Base-by-base conservation (phyloP, 1,139 yeast genomes). In the Suhomyces bribrorum region DNA sequence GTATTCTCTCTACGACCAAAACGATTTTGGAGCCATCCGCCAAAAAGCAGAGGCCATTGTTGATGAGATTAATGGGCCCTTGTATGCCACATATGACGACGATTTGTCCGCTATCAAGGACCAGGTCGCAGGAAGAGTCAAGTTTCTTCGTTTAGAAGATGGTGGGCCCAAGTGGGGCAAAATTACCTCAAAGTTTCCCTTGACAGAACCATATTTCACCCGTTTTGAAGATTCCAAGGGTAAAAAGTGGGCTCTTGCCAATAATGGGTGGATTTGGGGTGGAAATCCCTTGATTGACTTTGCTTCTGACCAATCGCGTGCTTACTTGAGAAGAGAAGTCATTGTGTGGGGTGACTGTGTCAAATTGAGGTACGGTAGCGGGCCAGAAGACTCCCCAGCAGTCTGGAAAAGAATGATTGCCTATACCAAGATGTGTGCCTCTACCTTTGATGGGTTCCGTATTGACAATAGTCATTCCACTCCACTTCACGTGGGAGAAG, bases 201-300 rank as follows among this genome's bases (percentile, higher is more conserved):
- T 92, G 34, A 79, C 86, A 3, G 97, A 92, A 58, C 81, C 89
- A 3, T 92, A 90, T 60, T 92, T 92, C 59, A 88, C 97, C 2
- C 70, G 89, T 43, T 79, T 90, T 49, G 61, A 54, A 3, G 62
- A 65, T 8, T 54, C 59, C 0, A 67, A 73, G 32, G 90, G 88
- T 4, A 70, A 74, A 32, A 63, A 71, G 1, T 81, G 80, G 67
- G 87, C 90, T 1, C 67, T 92, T 44, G 97, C 96, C 5, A 92
- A 92, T 57, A 92, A 92, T 56, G 98, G 98, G 31, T 92, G 97
- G 97, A 89, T 92, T 40, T 92, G 98, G 98, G 92, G 89, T 38
- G 97, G 96, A 11, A 84, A 90, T 50, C 97, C 97, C 2, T 64
- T 90, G 44, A 83, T 88, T 5, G 97, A 92, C 60, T 92, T 90